A percentile compares a stretch with the other conserved stretches of the same genome.
phyloP scores from a whole-genome alignment of 352 stramenopile species.

The Aphanomyces cochlioides region DNA sequence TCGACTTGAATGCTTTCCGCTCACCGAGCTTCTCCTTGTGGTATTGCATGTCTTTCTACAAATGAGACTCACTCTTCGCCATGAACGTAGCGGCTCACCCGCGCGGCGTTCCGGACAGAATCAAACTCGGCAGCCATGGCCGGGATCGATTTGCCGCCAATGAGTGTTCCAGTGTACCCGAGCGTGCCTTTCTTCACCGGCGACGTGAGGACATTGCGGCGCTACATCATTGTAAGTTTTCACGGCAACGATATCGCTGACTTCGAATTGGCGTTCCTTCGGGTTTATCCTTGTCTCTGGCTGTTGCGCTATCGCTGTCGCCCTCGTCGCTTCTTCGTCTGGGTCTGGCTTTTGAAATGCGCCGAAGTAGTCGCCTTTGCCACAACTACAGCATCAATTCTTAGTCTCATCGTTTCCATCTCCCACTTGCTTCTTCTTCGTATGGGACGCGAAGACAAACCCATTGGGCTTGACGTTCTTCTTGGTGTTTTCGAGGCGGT shows the following conservation, averaged over 20 bases:
- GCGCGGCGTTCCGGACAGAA: constrained; percentile 37
- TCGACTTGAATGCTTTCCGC: constrained; percentile 71
- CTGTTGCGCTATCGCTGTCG: constrained; percentile 37
- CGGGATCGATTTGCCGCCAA: constrained; percentile 44
- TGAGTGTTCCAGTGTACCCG: constrained; percentile 65
- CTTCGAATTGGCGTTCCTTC: constrained; percentile 59
- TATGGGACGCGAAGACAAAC: constrained; percentile 57
- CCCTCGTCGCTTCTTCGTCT: constrained; percentile 51
- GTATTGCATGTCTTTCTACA: constrained; percentile 38
- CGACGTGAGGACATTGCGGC: constrained; percentile 65
- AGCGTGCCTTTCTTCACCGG: constrained; percentile 62
- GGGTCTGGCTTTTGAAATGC: constrained; percentile 60
- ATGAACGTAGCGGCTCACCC: not conserved
- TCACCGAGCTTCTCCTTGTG: constrained; percentile 60
- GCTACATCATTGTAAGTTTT: constrained; percentile 30
- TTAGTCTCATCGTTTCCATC: not conserved
- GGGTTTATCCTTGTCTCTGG: constrained; percentile 37
- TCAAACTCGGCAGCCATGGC: constrained; percentile 60
- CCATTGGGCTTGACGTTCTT: constrained; percentile 65
- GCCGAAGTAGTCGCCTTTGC: constrained; percentile 67
- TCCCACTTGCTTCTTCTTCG: constrained; percentile 47
- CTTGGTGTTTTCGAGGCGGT: constrained; percentile 67
- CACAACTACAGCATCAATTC: constrained; percentile 36
- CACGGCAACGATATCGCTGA: constrained; percentile 1
- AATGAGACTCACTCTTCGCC: constrained; percentile 20